Evolutionary conservation across 176 grass and related monocot genomes (phyloP).

Genomic region (Phragmites australis): DNA sequence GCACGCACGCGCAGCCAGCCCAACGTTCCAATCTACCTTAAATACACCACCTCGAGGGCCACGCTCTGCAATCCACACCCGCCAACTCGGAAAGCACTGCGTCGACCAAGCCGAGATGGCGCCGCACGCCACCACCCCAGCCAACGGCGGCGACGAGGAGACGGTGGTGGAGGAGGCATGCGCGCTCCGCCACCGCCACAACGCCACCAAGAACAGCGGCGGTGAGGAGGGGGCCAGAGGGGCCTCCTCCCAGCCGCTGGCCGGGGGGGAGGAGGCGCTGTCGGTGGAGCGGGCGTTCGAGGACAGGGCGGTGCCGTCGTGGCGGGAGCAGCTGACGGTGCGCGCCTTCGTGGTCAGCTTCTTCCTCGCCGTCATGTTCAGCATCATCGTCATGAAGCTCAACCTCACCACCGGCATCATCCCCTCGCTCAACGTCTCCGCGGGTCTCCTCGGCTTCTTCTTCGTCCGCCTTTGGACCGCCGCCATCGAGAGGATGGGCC

Average conservation of each 20-base stretch:
- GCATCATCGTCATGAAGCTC: constrained; percentile 90
- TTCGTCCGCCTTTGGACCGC: constrained; percentile 66
- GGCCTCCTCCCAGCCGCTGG: not conserved
- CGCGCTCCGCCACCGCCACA: constrained; percentile 49
- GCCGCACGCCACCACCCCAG: constrained; percentile 11
- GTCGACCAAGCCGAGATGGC: constrained; percentile 40
- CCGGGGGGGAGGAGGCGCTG: not conserved
- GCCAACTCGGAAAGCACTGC: not conserved
- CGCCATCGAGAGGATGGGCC: constrained; percentile 40
- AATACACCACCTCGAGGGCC: constrained; percentile 19
- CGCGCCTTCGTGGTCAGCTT: constrained; percentile 69
- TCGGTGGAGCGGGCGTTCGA: constrained; percentile 63
- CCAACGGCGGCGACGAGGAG: constrained; percentile 35
- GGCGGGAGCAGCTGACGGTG: constrained; percentile 76
- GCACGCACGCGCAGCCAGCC: not conserved
- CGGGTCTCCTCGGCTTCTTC: constrained; percentile 87
- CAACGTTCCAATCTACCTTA: constrained; percentile 21
- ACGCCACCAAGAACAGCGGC: not conserved
- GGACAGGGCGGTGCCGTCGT: constrained; percentile 50
- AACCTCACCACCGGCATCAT: constrained; percentile 82
- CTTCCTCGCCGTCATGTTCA: constrained; percentile 68
- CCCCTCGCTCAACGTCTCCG: constrained; percentile 88
- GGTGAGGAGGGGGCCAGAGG: not conserved
- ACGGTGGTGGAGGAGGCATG: constrained; percentile 37
- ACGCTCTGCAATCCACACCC: not conserved